Evolutionary conservation across 495 filamentous ascomycete species (phyloP).

Genomic region (Talaromyces ruber): DNA sequence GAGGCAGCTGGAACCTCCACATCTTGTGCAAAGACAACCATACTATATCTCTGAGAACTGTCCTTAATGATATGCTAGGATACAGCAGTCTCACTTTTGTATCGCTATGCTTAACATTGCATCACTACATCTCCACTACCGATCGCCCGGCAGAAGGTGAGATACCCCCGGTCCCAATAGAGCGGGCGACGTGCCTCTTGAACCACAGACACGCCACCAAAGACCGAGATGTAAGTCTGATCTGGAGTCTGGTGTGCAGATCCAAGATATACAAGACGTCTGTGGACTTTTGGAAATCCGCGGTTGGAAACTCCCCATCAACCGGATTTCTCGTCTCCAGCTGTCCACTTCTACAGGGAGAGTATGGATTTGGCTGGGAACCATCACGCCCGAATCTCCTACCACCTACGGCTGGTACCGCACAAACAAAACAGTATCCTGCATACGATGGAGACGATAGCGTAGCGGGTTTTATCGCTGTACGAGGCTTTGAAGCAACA

Average conservation of each 20-base stretch:
- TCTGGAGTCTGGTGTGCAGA: constrained; percentile 14
- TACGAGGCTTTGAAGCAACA: constrained; percentile 1
- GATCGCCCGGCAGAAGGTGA: not conserved
- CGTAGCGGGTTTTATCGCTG: constrained; percentile 1
- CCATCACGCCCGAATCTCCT: constrained; percentile 8
- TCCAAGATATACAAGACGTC: constrained; percentile 3
- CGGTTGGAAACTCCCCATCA: not conserved
- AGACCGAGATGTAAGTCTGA: constrained; percentile 9
- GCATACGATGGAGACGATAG: constrained; percentile 12
- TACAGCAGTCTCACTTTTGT: not conserved
- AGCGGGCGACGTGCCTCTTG: constrained; percentile 7
- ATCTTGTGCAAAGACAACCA: constrained; percentile 13
- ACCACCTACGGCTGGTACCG: not conserved
- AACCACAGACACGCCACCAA: constrained; percentile 14
- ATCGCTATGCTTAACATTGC: not conserved
- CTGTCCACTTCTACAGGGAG: constrained; percentile 4
- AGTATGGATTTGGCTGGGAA: constrained; percentile 8
- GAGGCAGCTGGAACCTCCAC: constrained; percentile 10
- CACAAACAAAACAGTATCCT: constrained; percentile 5
- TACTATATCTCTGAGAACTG: constrained; percentile 8
- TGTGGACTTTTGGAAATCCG: constrained; percentile 8
- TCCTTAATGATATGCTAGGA: constrained; percentile 6
- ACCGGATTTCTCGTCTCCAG: constrained; percentile 13
- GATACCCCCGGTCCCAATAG: constrained; percentile 4
- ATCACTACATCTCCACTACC: not conserved